Percentiles rank a stretch among this genome's conserved stretches.
Evolutionary conservation across 768 basidiomycete genomes (phyloP).

Genomic region (Cantharellus anzutake): DNA sequence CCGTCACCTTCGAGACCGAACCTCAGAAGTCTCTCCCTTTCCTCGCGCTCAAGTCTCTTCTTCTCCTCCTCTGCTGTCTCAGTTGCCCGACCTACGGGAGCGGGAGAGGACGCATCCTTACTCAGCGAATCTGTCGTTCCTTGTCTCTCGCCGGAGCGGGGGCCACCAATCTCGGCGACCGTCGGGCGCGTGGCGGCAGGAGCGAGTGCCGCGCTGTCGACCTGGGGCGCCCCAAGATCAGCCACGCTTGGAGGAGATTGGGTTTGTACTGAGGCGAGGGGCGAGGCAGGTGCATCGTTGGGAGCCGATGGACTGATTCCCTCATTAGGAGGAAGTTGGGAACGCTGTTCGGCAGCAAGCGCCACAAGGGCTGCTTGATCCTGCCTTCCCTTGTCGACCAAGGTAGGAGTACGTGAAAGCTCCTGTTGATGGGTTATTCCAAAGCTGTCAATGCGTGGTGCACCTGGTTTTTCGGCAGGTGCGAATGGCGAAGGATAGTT

Average conservation of each 20-base stretch:
- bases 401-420: slow-evolving; percentile 19
- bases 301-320: slow-evolving; percentile 13
- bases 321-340: slow-evolving; percentile 14
- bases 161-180: background rate
- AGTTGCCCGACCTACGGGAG: slow-evolving; percentile 12
- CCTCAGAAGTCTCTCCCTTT: slow-evolving; percentile 30
- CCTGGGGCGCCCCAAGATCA: slow-evolving; percentile 1
- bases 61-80: slow-evolving; percentile 52
- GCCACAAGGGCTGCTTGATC: background rate
- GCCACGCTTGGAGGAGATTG: background rate
- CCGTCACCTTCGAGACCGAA: background rate
- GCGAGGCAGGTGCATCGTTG: slow-evolving; percentile 14
- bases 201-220: too few relatives aligned
- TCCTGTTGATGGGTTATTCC: slow-evolving; percentile 69
- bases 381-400: slow-evolving; percentile 14
- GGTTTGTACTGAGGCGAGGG: slow-evolving; percentile 5
- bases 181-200: background rate
- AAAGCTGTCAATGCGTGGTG: slow-evolving; percentile 42
- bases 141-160: slow-evolving; percentile 6
- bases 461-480: slow-evolving; percentile 24
- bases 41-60: slow-evolving; percentile 46
- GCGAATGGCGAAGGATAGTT: slow-evolving; percentile 27
- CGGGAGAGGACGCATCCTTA: background rate
- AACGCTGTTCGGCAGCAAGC: slow-evolving; percentile 24
- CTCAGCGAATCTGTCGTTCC: slow-evolving; percentile 3